phyloP scores from a whole-genome alignment of 192 early-diverging fungal species.

The Backusella sp. region DNA sequence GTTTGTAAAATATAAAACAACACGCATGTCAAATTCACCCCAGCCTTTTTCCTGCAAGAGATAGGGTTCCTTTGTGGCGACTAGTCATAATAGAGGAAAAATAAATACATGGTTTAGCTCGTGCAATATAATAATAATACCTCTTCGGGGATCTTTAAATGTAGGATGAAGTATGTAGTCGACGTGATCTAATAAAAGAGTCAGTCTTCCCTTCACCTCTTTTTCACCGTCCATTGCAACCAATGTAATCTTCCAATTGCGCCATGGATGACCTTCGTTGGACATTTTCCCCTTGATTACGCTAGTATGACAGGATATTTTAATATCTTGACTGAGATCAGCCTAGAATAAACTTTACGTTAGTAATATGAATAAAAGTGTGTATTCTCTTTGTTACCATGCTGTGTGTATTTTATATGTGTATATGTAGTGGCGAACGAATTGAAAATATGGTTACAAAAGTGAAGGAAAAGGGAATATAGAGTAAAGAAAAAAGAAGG shows the following conservation, averaged over 20 bases:
- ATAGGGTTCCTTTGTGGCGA: conserved; percentile 47
- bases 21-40: conserved; percentile 62
- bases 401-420: neutral
- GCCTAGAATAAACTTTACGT: neutral
- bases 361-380: neutral
- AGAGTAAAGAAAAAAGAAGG: neutral
- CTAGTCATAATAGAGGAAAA: conserved; percentile 27
- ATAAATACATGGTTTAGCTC: neutral
- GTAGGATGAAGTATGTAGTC: conserved; percentile 49
- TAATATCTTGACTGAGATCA: conserved; percentile 11
- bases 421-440: neutral
- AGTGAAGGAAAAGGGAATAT: neutral
- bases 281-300: conserved; percentile 9
- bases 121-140: conserved; percentile 17
- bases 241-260: conserved; percentile 48
- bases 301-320: conserved; percentile 22
- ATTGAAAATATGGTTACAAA: conserved; percentile 1
- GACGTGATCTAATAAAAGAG: conserved; percentile 37
- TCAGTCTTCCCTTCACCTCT: conserved; percentile 35
- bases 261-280: conserved; percentile 36
- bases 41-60: conserved; percentile 54
- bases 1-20: conserved; percentile 48
- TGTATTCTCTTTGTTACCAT: neutral
- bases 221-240: conserved; percentile 40
- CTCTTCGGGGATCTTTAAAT: conserved; percentile 43